phyloP scores from a whole-genome alignment of 208 protist genomes.

The Borovskyia barvae region DNA sequence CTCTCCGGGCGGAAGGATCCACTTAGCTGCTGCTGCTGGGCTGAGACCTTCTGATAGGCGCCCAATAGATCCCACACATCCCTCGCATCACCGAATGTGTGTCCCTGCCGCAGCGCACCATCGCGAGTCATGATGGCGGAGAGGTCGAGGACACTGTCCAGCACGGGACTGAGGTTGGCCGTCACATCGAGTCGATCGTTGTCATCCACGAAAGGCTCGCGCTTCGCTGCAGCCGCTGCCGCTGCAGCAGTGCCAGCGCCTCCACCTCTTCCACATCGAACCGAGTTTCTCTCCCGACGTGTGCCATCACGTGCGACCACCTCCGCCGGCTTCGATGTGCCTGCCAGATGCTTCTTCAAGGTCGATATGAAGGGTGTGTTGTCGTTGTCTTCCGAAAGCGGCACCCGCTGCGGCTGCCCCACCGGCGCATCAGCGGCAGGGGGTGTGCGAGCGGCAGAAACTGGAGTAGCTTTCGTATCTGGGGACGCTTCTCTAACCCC shows the following conservation, averaged over 20 bases:
- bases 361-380: too few relatives aligned
- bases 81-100: conserved; percentile 40
- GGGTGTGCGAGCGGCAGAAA: conserved; percentile 4
- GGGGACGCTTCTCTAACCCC: too few relatives aligned
- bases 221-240: background rate
- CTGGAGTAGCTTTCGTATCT: background rate
- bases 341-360: too few relatives aligned
- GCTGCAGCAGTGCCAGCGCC: too few relatives aligned
- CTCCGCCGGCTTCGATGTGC: too few relatives aligned
- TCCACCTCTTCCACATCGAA: too few relatives aligned
- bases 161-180: conserved; percentile 65
- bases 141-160: conserved; percentile 71
- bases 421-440: too few relatives aligned
- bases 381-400: too few relatives aligned
- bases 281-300: too few relatives aligned
- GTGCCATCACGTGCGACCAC: too few relatives aligned
- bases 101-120: conserved; percentile 32
- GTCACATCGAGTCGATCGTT: conserved; percentile 70
- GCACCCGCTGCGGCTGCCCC: background rate
- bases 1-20: background rate
- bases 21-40: conserved; percentile 22
- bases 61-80: conserved; percentile 63
- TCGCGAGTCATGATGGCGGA: conserved; percentile 32
- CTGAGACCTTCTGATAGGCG: conserved; percentile 38
- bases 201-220: conserved; percentile 38